These are phyloP conservation scores for Scutellaria baicalensis DNA, from an alignment of 257 asterid species.

Conservation along the genomic window DNA sequence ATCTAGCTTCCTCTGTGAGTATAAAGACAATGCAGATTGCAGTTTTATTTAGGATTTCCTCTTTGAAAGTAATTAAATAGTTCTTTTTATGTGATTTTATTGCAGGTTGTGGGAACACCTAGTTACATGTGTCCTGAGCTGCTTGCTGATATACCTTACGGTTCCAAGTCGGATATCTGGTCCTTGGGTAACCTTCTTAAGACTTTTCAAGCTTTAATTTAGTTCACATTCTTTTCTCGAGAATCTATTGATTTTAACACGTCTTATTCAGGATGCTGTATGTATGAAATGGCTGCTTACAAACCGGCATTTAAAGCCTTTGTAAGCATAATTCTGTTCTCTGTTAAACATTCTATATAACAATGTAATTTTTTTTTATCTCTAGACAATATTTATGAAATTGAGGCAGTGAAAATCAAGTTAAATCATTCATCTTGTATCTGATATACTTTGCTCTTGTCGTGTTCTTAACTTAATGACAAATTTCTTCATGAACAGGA, in stretches of 20 bases:
- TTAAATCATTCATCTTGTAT: too few species aligned
- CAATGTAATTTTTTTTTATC: too few species aligned
- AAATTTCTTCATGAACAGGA: conserved; percentile 49
- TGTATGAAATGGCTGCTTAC: conserved; percentile 86
- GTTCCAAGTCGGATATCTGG: conserved; percentile 98
- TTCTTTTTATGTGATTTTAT: neutral
- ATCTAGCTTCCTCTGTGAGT: conserved; percentile 97
- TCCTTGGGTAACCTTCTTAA: conserved; percentile 62
- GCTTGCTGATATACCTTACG: conserved; percentile 99
- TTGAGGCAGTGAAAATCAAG: too few species aligned
- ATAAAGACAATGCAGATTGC: neutral
- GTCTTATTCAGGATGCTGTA: conserved; percentile 70
- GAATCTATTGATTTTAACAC: neutral
- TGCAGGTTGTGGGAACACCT: conserved; percentile 98
- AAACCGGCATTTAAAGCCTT: conserved; percentile 92
- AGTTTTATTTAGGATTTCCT: neutral
- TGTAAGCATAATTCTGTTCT: conserved; percentile 43
- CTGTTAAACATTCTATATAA: neutral
- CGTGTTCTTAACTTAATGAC: neutral
- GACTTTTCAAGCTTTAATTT: neutral
- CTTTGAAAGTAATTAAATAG: neutral
- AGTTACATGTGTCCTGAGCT: conserved; percentile 99
- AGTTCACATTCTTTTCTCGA: conserved; percentile 11
- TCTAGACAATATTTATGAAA: too few species aligned
- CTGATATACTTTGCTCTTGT: too few species aligned